phyloP scores from a whole-genome alignment of 2,329 filamentous ascomycete species.

The Sclerotinia glacialis region DNA sequence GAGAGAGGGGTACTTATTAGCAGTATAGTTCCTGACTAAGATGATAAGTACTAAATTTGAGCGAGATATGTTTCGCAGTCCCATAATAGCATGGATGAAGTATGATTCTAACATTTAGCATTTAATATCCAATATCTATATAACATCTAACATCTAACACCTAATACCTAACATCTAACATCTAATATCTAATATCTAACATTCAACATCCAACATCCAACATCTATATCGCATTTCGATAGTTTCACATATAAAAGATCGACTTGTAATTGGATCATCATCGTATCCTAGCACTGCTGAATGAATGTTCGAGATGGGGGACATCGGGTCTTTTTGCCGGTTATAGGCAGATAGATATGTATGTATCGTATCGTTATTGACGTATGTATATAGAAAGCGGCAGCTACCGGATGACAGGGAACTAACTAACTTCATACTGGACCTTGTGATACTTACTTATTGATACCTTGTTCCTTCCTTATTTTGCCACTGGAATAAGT shows the following conservation, averaged over 20 bases:
- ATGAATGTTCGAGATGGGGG: background rate
- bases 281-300: background rate
- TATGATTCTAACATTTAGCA: background rate
- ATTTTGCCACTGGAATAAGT: background rate
- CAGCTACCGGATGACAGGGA: slow-evolving; percentile 9
- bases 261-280: background rate
- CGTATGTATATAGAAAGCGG: too few species aligned
- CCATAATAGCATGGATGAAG: background rate
- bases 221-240: background rate
- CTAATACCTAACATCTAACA: too few species aligned
- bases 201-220: too few species aligned
- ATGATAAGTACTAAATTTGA: slow-evolving; percentile 3
- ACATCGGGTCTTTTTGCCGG: background rate
- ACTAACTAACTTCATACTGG: too few species aligned
- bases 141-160: too few species aligned
- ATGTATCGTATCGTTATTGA: background rate
- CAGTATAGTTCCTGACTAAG: slow-evolving; percentile 11
- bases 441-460: background rate
- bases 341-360: background rate
- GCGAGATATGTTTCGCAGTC: slow-evolving; percentile 14
- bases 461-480: background rate
- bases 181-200: too few species aligned
- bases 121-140: background rate
- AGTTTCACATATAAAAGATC: background rate
- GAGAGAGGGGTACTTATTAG: background rate